A percentile compares a stretch with the other conserved stretches of the same genome.
phyloP scores from a whole-genome alignment of 345 rosid species.

The Raphanus sativus region DNA sequence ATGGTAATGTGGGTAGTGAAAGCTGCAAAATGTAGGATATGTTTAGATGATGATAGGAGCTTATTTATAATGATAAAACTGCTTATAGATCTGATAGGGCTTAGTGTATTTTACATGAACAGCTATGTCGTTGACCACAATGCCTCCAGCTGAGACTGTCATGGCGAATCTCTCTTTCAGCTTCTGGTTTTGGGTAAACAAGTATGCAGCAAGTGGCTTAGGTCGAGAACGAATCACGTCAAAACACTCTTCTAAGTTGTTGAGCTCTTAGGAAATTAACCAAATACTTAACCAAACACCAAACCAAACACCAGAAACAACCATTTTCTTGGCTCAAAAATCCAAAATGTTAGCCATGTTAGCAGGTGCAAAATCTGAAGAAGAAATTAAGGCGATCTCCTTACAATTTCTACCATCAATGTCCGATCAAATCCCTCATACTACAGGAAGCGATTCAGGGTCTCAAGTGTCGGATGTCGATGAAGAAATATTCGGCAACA shows the following conservation, averaged over 20 bases:
- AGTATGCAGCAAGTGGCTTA: slow-evolving; percentile 95
- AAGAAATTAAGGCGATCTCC: too few relatives aligned
- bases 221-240: slow-evolving; percentile 64
- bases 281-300: too few relatives aligned
- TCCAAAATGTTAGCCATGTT: too few relatives aligned
- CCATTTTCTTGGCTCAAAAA: too few relatives aligned
- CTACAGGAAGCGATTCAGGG: too few relatives aligned
- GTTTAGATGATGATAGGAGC: neutral
- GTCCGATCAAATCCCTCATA: too few relatives aligned
- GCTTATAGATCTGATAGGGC: neutral
- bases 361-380: too few relatives aligned
- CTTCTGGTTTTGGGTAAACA: slow-evolving; percentile 73
- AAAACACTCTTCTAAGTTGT: slow-evolving; percentile 78
- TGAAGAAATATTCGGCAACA: too few relatives aligned
- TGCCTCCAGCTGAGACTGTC: slow-evolving; percentile 83
- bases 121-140: slow-evolving; percentile 78
- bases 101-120: slow-evolving; percentile 57
- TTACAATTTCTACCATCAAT: too few relatives aligned
- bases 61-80: slow-evolving; percentile 1
- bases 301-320: too few relatives aligned
- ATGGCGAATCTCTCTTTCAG: slow-evolving; percentile 64
- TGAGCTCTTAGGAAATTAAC: too few relatives aligned
- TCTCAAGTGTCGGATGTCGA: too few relatives aligned
- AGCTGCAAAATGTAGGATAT: slow-evolving; percentile 51
- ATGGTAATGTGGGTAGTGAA: slow-evolving; percentile 63